These are phyloP conservation scores for Cercospora sp. DNA, from an alignment of 2,329 filamentous ascomycete genomes.

Conservation along the genomic window DNA sequence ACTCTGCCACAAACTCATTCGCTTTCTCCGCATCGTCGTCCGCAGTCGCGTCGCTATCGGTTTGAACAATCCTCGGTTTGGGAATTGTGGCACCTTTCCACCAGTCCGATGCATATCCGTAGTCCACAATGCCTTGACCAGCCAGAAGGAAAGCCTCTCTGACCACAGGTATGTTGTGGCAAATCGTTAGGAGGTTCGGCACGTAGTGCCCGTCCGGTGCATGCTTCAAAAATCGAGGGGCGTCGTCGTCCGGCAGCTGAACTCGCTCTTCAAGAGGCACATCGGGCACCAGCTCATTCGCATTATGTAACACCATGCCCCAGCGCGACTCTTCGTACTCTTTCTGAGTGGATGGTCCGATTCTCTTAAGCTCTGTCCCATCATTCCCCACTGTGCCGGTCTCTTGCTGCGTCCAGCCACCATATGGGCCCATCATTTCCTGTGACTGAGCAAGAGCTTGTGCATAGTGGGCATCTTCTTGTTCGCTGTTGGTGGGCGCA, in stretches of 20 bases:
- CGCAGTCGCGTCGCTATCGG: constrained; percentile 30
- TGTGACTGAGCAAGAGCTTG: constrained; percentile 33
- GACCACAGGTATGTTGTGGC: constrained; percentile 61
- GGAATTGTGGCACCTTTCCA: constrained; percentile 60
- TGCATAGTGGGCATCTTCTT: constrained; percentile 37
- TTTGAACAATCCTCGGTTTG: constrained; percentile 53
- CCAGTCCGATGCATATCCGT: constrained; percentile 61
- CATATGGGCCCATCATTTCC: constrained; percentile 13
- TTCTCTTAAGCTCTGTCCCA: constrained; percentile 43
- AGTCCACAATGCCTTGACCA: constrained; percentile 49
- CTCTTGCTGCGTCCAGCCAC: constrained; percentile 48
- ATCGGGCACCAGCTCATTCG: constrained; percentile 57
- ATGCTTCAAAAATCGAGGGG: constrained; percentile 60
- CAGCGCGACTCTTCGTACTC: constrained; percentile 57
- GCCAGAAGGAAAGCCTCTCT: constrained; percentile 58
- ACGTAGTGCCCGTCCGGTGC: constrained; percentile 55
- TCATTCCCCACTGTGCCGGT: constrained; percentile 52
- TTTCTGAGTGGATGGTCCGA: constrained; percentile 57
- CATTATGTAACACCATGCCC: constrained; percentile 52
- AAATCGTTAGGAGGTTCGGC: constrained; percentile 60
- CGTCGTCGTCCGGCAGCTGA: constrained; percentile 50
- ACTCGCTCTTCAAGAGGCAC: constrained; percentile 41
- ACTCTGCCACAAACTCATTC: constrained; percentile 56
- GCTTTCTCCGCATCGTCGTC: constrained; percentile 38
- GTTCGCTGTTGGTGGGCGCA: constrained; percentile 33